Conservation (phyloP, 495 filamentous ascomycete genomes). For the Margaritispora aquatica region DNA sequence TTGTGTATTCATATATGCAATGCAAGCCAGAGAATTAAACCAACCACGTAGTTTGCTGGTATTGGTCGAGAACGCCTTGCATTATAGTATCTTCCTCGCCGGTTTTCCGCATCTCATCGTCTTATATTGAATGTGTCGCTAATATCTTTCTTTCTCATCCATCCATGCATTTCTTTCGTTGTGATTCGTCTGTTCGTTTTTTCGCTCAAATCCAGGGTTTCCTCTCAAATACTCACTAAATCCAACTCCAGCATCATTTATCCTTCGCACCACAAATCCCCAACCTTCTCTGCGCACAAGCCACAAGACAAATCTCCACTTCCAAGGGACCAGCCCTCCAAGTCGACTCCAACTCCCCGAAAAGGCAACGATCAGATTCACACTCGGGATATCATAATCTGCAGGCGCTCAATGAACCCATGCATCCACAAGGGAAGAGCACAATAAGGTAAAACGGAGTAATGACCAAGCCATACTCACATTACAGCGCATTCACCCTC, state of each 20-base stretch:
- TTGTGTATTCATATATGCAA: not conserved
- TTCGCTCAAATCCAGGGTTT: no score
- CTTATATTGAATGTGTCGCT: no score
- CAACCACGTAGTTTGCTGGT: no score
- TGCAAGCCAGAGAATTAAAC: not conserved
- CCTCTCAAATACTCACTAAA: not conserved
- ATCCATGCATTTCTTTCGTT: not conserved
- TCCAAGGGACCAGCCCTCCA: not conserved
- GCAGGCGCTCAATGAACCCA: not conserved
- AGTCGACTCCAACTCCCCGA: not conserved
- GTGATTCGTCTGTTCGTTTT: no score
- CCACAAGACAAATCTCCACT: not conserved
- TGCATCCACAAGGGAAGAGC: not conserved
- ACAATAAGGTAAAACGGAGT: no score
- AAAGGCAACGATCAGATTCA: not conserved
- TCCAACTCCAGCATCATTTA: not conserved
- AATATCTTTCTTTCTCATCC: no score
- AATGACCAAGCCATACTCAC: constrained; percentile 46
- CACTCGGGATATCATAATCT: not conserved
- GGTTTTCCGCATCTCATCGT: no score
- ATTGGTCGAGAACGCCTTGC: not conserved
- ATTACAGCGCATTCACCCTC: constrained; percentile 82
- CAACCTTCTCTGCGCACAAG: no score
- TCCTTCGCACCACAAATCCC: no score
- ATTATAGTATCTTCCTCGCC: no score